Evolutionary conservation across 352 stramenopile species (phyloP), one percentile per base, ranked within the genome.

Genomic region (Phytopythium boreale): DNA sequence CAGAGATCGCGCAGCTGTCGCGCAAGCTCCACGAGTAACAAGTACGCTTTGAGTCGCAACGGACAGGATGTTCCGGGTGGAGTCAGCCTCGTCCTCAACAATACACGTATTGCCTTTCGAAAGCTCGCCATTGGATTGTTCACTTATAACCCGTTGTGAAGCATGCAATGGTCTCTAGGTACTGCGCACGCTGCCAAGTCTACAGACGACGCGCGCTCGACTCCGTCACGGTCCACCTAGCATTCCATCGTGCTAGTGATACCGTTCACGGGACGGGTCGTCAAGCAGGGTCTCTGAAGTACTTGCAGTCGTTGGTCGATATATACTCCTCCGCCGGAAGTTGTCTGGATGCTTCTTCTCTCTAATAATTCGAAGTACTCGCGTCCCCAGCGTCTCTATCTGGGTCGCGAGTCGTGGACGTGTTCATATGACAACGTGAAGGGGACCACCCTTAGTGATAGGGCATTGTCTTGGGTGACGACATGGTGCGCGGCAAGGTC

Each of bases 1-100:
- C 73, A 49, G 84, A 91, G 49, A 79, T 93, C 47, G 69, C 70
- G 41, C 79, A 89, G 53, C 61, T 93, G 39, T 84, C 82, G 47
- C 68, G 75, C 59, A 90, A 90, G 70, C 68, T 93, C 68, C 79
- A 90, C 89, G 79, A 60, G 55, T 60, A 46, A 24, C 24, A 15
- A 31, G 53, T 27, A 24, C 20, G 11, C 43, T 50, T 26, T 7
- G 20, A 5, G 43, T 50, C 43, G 43, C 43, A 6, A n/a, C 15
- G 20, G 43, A 27, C 17, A 15, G 22, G 17, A 1, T 20, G 17
- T 9, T 46, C 17, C 41, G 22, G n/a, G 41, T 9, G 17, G 17
- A 22, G 41, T 46, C 41, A 20, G 37, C 41, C 22, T 20, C 51
- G 7, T 39, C 34, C 34, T 29, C 29, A n/a, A 29, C 51, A 44